Base-by-base conservation (phyloP, 2,329 filamentous ascomycete genomes). In the Neocatenulostroma microsporum region DNA sequence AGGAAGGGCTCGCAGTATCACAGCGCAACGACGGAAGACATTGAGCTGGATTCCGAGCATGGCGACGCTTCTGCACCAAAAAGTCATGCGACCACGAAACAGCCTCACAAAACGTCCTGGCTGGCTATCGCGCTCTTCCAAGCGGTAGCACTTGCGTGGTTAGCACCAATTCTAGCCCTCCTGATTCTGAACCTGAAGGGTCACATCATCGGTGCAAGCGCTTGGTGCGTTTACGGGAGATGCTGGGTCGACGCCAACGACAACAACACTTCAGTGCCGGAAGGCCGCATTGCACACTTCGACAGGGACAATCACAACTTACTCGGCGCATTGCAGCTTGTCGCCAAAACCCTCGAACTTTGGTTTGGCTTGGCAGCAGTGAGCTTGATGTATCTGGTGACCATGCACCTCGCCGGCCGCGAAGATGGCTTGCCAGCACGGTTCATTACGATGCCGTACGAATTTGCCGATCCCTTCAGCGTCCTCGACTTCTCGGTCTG, bases 341-440 rank as follows among this genome's bases (percentile, higher is more conserved):
- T 48, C 6, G 47, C 56, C 1, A 58, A 59, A 35, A 46, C 44
- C 2, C 40, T 59, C 1, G 56, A 59, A 35, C 41, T 59, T 24
- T 58, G 56, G 56, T 59, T 59, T 40, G 40, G 39, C 2, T 24
- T 55, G 17, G 46, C 58, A 20, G 49, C 52, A 8, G 37, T 42
- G 13, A 46, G 38, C 23, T 42, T 59, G 13, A 44, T 58, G 8
- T 57, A 54, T 28, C 41, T 54, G 12, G 21, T 52, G 19, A 54
- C 50, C 4, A 51, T 54, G 34, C 33, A 42, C 1, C 36, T 56
- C 8, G 55, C 53, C 14, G 39, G 38, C 9, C 44, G 34, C 23
- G 38, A 32, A 4, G 36, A 40, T 10, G 55, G 55, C 5, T 36
- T 58, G 14, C 54, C 54, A 1, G 38, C 56, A 6, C 51, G 52